Percentiles rank a stretch among this genome's conserved stretches.
Conservation (phyloP, 768 basidiomycete genomes). For the Hebeloma cylindrosporum region DNA sequence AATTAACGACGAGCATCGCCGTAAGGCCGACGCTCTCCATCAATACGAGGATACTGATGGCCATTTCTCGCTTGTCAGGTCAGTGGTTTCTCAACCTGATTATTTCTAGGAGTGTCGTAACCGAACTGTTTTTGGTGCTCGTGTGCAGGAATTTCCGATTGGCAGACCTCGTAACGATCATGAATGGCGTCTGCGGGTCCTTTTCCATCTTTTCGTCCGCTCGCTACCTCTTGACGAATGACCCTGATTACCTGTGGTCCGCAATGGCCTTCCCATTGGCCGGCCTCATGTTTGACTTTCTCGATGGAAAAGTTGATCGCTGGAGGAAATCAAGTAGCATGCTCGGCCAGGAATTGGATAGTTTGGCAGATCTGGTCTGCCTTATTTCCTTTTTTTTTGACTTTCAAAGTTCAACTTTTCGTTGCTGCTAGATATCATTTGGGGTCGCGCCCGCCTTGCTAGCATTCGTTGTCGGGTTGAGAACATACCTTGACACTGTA, state of each 20-base stretch:
- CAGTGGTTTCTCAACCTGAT: conserved; percentile 20
- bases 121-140: conserved; percentile 17
- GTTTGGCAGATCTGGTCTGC: conserved; percentile 89
- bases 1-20: conserved; percentile 26
- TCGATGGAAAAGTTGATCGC: conserved; percentile 96
- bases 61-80: conserved; percentile 98
- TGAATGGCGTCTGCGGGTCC: conserved; percentile 98
- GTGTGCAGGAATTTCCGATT: conserved; percentile 87
- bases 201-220: conserved; percentile 94
- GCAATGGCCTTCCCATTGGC: conserved; percentile 89
- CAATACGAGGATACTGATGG: conserved; percentile 89
- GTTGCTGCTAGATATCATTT: conserved; percentile 78
- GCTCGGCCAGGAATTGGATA: conserved; percentile 97
- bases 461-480: conserved; percentile 87
- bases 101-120: conserved; percentile 15
- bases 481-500: conserved; percentile 88
- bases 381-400: conserved; percentile 6
- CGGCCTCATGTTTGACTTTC: conserved; percentile 95
- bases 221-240: conserved; percentile 78
- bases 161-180: conserved; percentile 96
- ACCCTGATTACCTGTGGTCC: conserved; percentile 77
- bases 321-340: conserved; percentile 96
- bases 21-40: conserved; percentile 52
- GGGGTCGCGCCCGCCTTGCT: conserved; percentile 96
- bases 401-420: conserved; percentile 8